Conservation (phyloP, 495 filamentous ascomycete genomes). For the Cercophora scortea region DNA sequence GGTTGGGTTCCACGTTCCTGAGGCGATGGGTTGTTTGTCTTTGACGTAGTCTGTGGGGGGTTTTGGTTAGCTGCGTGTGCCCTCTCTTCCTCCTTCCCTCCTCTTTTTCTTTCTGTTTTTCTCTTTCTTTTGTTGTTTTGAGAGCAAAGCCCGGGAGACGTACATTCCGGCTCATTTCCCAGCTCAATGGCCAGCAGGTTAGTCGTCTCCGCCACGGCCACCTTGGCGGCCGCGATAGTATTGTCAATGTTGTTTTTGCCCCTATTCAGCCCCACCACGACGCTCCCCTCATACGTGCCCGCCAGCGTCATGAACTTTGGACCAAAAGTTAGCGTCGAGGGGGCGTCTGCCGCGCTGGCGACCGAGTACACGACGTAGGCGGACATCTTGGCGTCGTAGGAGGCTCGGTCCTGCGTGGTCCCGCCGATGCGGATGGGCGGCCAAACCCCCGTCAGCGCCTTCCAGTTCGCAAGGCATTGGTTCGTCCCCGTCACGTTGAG, state of each 20-base stretch:
- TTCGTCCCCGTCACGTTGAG: conserved; percentile 45
- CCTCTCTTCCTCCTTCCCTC: background rate
- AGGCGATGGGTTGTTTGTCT: conserved; percentile 44
- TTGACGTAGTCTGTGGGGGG: conserved; percentile 27
- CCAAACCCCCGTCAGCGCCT: conserved; percentile 44
- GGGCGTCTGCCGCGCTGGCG: conserved; percentile 43
- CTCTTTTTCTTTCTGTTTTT: conserved; percentile 9
- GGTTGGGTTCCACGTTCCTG: conserved; percentile 45
- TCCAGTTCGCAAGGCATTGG: conserved; percentile 48
- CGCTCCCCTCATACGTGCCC: conserved; percentile 40
- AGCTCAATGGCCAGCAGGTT: conserved; percentile 53
- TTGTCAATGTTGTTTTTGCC: conserved; percentile 49
- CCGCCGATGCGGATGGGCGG: conserved; percentile 54
- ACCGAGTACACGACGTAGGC: conserved; percentile 51
- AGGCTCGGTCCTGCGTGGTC: conserved; percentile 49
- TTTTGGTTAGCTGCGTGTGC: background rate
- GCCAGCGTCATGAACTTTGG: conserved; percentile 48
- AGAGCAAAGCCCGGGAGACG: background rate
- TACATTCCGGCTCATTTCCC: conserved; percentile 56
- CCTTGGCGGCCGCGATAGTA: conserved; percentile 46
- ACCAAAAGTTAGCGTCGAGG: conserved; percentile 47
- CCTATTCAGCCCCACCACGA: conserved; percentile 51
- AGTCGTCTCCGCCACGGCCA: conserved; percentile 34
- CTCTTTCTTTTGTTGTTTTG: too few species aligned
- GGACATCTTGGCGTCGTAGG: conserved; percentile 41